Conservation (phyloP, 768 basidiomycete species). For the Phanerochaete sordida region DNA sequence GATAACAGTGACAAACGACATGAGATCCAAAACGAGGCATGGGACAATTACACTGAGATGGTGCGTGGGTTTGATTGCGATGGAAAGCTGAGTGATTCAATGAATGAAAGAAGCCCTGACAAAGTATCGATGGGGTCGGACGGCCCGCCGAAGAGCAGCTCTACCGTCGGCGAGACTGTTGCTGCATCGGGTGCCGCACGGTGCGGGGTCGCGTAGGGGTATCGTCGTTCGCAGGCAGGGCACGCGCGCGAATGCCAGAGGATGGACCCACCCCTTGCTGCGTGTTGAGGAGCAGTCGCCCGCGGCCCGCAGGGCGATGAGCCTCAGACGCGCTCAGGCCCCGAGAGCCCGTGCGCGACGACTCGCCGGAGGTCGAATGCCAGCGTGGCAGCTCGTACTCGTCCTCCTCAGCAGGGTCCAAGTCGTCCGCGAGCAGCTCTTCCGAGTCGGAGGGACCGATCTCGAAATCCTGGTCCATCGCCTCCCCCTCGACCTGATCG, state of each 20-base stretch:
- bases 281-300: constrained; percentile 8
- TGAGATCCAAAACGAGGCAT: constrained; percentile 1
- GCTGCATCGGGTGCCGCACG: constrained; percentile 35
- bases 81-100: background rate
- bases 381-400: constrained; percentile 21
- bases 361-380: constrained; percentile 10
- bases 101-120: background rate
- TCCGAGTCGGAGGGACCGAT: constrained; percentile 17
- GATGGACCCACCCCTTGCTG: constrained; percentile 4
- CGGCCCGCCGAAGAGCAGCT: background rate
- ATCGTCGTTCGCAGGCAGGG: constrained; percentile 42
- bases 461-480: constrained; percentile 58
- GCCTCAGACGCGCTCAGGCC: background rate
- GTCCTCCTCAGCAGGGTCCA: constrained; percentile 16
- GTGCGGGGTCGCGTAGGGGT: constrained; percentile 60
- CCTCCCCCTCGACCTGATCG: constrained; percentile 60
- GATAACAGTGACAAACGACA: constrained; percentile 7
- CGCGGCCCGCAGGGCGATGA: background rate
- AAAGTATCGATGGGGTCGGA: background rate
- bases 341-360: constrained; percentile 2
- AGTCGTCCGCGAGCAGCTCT: constrained; percentile 24
- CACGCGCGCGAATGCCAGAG: constrained; percentile 30
- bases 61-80: constrained; percentile 5
- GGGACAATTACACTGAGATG: constrained; percentile 3
- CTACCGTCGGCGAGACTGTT: constrained; percentile 41